These are phyloP conservation scores for Halteria grandinella DNA, from an alignment of 73 alveolate genomes.

Conservation along the genomic window DNA sequence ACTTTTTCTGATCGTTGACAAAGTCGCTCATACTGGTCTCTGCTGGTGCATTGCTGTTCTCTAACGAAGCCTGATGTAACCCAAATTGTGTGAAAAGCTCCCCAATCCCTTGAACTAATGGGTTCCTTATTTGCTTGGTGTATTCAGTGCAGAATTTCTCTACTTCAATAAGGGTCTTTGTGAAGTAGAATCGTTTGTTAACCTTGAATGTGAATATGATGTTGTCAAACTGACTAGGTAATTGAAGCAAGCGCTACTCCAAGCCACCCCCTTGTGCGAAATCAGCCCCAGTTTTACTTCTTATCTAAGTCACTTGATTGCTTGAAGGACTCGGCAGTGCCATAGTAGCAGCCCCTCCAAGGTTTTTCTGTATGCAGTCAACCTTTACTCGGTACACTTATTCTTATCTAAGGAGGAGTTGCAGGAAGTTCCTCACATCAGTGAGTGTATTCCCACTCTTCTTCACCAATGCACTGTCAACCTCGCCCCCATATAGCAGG, in stretches of 20 bases:
- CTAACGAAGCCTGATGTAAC: too few relatives aligned
- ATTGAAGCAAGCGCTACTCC: too few relatives aligned
- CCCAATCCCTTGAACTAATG: conserved; percentile 1
- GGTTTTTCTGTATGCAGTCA: conserved; percentile 28
- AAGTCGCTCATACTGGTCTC: neutral
- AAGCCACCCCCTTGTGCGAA: too few relatives aligned
- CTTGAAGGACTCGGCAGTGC: neutral
- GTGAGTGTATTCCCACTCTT: conserved; percentile 5
- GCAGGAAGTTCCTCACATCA: conserved; percentile 20
- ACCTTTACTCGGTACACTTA: conserved; percentile 14
- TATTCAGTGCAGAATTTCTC: conserved; percentile 37
- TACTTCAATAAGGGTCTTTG: conserved; percentile 31
- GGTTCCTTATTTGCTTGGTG: neutral
- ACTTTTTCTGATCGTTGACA: conserved; percentile 1
- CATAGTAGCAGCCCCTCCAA: conserved; percentile 14
- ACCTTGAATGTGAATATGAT: conserved; percentile 39
- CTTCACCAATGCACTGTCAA: conserved; percentile 4
- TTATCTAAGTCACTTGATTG: neutral
- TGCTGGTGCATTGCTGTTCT: neutral
- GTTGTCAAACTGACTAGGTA: neutral
- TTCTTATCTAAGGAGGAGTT: conserved; percentile 14
- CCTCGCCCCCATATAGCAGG: conserved; percentile 13
- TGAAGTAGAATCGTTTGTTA: conserved; percentile 30
- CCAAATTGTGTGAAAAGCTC: conserved; percentile 12
- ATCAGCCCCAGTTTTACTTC: too few relatives aligned